Conservation (phyloP, 495 filamentous ascomycete species). For the Aspergillus conjunctus region DNA sequence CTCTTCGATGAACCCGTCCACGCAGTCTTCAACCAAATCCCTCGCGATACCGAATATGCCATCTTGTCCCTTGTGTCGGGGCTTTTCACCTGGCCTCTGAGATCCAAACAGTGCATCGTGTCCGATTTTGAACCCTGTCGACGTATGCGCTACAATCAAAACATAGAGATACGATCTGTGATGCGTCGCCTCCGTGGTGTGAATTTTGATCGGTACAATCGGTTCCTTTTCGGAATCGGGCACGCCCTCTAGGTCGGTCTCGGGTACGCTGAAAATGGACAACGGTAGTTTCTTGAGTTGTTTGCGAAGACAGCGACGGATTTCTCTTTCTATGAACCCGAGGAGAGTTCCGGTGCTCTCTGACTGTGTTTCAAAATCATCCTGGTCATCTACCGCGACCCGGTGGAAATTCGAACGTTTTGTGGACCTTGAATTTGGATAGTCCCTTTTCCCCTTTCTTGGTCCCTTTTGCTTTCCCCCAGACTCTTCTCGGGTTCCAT, state of each 20-base stretch:
- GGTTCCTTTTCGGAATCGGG: neutral
- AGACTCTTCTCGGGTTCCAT: slow-evolving; percentile 3
- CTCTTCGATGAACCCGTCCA: slow-evolving; percentile 61
- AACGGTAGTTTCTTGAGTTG: slow-evolving; percentile 16
- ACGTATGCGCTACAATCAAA: slow-evolving; percentile 70
- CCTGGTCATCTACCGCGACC: neutral
- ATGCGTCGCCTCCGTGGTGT: slow-evolving; percentile 57
- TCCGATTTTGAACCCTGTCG: slow-evolving; percentile 63
- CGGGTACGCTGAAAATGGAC: slow-evolving; percentile 11
- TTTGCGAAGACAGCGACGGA: slow-evolving; percentile 13
- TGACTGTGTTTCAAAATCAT: neutral
- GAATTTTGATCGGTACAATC: slow-evolving; percentile 45
- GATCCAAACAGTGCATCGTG: slow-evolving; percentile 57
- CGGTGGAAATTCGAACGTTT: neutral
- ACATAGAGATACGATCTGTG: slow-evolving; percentile 67
- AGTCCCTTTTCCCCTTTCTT: neutral
- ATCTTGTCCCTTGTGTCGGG: neutral
- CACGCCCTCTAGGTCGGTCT: neutral
- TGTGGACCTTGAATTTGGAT: neutral
- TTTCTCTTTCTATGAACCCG: slow-evolving; percentile 24
- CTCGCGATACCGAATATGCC: slow-evolving; percentile 40
- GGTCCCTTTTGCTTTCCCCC: slow-evolving; percentile 1
- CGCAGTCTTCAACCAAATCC: slow-evolving; percentile 49
- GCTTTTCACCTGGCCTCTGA: neutral
- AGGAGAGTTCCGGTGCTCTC: slow-evolving; percentile 14